A percentile compares a stretch with the other conserved stretches of the same genome.
Evolutionary conservation across 805 yeast species (phyloP).

Genomic region (baker's yeast (Saccharomyces cerevisiae)): DNA sequence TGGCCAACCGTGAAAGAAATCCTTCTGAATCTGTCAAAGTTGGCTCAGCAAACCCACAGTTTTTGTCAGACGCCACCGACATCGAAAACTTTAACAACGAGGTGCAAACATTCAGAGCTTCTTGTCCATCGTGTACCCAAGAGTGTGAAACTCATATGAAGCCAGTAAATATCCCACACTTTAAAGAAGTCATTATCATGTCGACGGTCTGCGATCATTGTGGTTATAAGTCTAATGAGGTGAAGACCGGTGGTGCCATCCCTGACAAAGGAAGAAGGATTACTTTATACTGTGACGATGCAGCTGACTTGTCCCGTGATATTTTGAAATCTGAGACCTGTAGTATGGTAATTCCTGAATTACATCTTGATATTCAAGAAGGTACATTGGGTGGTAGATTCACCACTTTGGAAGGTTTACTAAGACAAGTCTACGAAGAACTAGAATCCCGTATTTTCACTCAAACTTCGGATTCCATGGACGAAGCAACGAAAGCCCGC

Average conservation of each 20-base stretch:
- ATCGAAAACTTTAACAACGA: slow-evolving; percentile 83
- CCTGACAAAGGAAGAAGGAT: slow-evolving; percentile 78
- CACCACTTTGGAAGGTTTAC: slow-evolving; percentile 91
- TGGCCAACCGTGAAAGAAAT: slow-evolving; percentile 32
- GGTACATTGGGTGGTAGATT: slow-evolving; percentile 98
- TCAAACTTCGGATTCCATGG: slow-evolving; percentile 89
- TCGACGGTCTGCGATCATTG: slow-evolving; percentile 86
- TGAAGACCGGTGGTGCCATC: slow-evolving; percentile 95
- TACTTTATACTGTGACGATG: slow-evolving; percentile 66
- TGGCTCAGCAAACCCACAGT: slow-evolving; percentile 33
- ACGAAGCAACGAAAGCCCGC: slow-evolving; percentile 58
- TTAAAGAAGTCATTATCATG: slow-evolving; percentile 95
- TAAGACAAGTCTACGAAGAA: slow-evolving; percentile 84
- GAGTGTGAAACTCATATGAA: slow-evolving; percentile 93
- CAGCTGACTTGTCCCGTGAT: slow-evolving; percentile 85
- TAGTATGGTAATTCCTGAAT: slow-evolving; percentile 76
- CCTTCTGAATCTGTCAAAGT: slow-evolving; percentile 17
- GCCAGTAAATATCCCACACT: slow-evolving; percentile 92
- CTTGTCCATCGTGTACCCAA: slow-evolving; percentile 79
- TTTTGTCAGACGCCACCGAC: slow-evolving; percentile 62
- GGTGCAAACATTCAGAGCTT: slow-evolving; percentile 85
- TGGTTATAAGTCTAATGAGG: slow-evolving; percentile 95
- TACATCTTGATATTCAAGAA: slow-evolving; percentile 81
- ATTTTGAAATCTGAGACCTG: slow-evolving; percentile 92
- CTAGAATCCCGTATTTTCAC: slow-evolving; percentile 76